Conservation (phyloP, 108 stramenopile species). For the Cyclotella kingstonii region DNA sequence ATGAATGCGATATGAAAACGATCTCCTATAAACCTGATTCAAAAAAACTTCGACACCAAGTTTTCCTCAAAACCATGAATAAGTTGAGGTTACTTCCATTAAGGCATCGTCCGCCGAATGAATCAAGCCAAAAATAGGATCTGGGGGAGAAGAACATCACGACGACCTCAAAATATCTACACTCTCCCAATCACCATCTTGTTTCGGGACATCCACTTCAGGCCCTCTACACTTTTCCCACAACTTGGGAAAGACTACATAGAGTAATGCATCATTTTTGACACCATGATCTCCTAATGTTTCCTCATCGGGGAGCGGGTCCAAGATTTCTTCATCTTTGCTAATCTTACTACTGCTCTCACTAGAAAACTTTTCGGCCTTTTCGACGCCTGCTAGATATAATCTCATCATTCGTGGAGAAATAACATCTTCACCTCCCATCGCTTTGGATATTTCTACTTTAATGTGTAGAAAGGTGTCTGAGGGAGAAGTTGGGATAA, state of each 20-base stretch:
- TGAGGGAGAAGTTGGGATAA: slow-evolving; percentile 47
- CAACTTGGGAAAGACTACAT: slow-evolving; percentile 42
- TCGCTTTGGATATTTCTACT: slow-evolving; percentile 48
- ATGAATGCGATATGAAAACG: too few relatives aligned
- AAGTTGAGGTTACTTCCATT: too few relatives aligned
- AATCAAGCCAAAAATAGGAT: neutral
- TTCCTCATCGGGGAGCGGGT: slow-evolving; percentile 27
- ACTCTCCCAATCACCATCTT: slow-evolving; percentile 20
- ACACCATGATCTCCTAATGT: slow-evolving; percentile 34
- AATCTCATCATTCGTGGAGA: slow-evolving; percentile 26
- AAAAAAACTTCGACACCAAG: too few relatives aligned
- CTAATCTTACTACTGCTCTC: slow-evolving; percentile 1
- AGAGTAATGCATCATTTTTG: slow-evolving; percentile 52
- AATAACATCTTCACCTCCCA: slow-evolving; percentile 31
- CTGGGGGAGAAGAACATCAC: too few relatives aligned
- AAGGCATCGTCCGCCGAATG: neutral
- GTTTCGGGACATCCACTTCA: neutral
- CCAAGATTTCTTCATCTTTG: slow-evolving; percentile 2
- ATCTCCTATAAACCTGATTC: too few relatives aligned
- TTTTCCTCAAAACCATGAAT: too few relatives aligned
- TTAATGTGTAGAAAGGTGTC: slow-evolving; percentile 54
- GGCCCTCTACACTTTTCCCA: slow-evolving; percentile 1
- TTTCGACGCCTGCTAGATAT: slow-evolving; percentile 34
- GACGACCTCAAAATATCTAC: slow-evolving; percentile 10
- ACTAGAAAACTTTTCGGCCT: slow-evolving; percentile 3